phyloP scores from a whole-genome alignment of 495 filamentous ascomycete species.

The Thozetella sp. region DNA sequence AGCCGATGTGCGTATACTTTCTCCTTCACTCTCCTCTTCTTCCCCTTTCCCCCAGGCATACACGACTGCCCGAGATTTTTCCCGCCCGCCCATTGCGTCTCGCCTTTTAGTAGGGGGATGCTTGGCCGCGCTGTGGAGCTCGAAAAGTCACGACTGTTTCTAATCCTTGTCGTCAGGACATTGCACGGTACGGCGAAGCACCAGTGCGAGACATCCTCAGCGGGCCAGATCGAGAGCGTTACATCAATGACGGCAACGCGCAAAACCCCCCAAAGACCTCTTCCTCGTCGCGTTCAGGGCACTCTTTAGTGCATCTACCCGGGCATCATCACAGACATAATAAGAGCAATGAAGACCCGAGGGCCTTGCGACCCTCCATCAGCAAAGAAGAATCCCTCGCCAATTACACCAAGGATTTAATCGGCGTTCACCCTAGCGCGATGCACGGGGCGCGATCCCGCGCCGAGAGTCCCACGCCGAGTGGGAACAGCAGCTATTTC shows the following conservation, averaged over 20 bases:
- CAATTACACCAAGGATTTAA: conserved; percentile 49
- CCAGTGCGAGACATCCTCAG: conserved; percentile 75
- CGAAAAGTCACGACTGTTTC: too few species aligned
- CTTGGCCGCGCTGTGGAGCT: too few species aligned
- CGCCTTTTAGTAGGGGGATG: background rate
- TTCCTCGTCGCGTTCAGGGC: conserved; percentile 50
- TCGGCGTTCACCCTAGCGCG: conserved; percentile 34
- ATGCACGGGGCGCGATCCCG: conserved; percentile 48
- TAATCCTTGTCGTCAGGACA: conserved; percentile 57
- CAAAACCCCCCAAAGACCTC: conserved; percentile 50
- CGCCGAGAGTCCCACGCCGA: conserved; percentile 77
- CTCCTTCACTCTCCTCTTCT: conserved; percentile 7
- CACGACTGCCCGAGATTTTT: background rate
- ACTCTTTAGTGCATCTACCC: conserved; percentile 57
- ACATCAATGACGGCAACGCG: conserved; percentile 41
- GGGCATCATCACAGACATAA: conserved; percentile 75
- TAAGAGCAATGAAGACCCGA: conserved; percentile 72
- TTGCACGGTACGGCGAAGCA: conserved; percentile 79
- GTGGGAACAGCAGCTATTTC: conserved; percentile 56
- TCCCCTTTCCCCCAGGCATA: conserved; percentile 6
- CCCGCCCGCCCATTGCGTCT: background rate
- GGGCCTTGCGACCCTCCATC: conserved; percentile 60
- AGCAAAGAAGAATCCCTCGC: conserved; percentile 71
- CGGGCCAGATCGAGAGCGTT: conserved; percentile 70
- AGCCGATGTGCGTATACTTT: conserved; percentile 60